A percentile compares a stretch with the other conserved stretches of the same genome.
These are phyloP conservation scores for Phylloporus sp. DNA, from an alignment of 768 basidiomycete genomes.

Conservation along the genomic window DNA sequence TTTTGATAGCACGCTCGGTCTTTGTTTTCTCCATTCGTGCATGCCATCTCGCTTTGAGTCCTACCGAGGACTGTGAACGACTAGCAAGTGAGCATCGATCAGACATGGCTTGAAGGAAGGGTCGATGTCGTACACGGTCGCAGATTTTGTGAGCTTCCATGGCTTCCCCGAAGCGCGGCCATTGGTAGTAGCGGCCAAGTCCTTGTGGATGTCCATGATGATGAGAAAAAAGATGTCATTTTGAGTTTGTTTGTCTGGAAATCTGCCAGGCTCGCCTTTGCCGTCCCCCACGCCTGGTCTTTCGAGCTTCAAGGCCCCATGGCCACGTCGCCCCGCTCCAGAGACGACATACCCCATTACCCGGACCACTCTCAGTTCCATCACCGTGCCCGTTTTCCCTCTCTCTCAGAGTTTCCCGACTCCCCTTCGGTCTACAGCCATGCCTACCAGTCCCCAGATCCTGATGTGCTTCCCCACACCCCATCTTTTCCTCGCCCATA, in stretches of 20 bases:
- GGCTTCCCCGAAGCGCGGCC: constrained; percentile 68
- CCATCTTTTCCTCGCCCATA: constrained; percentile 37
- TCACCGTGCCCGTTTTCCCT: constrained; percentile 44
- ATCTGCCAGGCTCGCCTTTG: background rate
- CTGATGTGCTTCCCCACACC: constrained; percentile 26
- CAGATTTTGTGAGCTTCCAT: constrained; percentile 54
- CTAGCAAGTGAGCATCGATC: constrained; percentile 33
- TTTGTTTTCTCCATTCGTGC: constrained; percentile 67
- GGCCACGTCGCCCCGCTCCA: constrained; percentile 39
- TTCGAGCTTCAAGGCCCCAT: constrained; percentile 24
- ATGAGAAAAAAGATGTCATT: constrained; percentile 27
- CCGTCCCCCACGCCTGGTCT: too few species aligned
- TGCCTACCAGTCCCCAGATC: constrained; percentile 52
- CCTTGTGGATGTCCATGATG: constrained; percentile 15
- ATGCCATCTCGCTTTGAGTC: constrained; percentile 68
- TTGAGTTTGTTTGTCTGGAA: constrained; percentile 1
- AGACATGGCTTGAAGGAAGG: constrained; percentile 3
- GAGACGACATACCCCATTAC: constrained; percentile 42
- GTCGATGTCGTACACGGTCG: constrained; percentile 41
- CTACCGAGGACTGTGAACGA: constrained; percentile 63
- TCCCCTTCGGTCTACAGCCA: constrained; percentile 69
- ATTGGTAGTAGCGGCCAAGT: constrained; percentile 54
- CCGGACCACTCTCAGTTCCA: constrained; percentile 43
- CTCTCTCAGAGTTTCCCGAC: constrained; percentile 57
- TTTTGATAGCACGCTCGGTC: constrained; percentile 66